Evolutionary conservation across 768 basidiomycete species (phyloP), one percentile per base, ranked within the genome.

Genomic region (Russula earlei): DNA sequence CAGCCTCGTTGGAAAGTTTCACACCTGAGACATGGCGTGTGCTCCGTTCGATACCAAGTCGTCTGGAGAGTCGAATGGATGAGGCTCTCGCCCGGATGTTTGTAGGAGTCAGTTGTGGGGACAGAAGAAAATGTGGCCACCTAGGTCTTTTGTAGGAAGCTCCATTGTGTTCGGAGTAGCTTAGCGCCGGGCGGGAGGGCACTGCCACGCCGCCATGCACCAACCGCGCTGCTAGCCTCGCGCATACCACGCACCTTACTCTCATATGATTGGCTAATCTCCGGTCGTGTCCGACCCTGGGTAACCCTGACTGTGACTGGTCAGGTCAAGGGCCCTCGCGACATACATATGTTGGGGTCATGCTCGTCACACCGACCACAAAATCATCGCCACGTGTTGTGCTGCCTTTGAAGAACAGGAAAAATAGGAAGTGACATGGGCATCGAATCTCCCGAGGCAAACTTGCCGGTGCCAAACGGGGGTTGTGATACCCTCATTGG

Each of bases 1-100:
- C 8, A 10, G 9, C 5, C n/a, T 19, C n/a, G 15, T 10, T 4
- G n/a, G 29, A 33, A 0, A n/a, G 12, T 14, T n/a, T 10, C 55
- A 11, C 2, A 56, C 55, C 42, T 56, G 55, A 24, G 55, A 56
- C 55, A 56, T 56, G 33, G 10, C 25, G 34, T 33, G 40, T 51
- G 27, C 10, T 36, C 11, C 34, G 34, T 4, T 36, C 34, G 15
- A 36, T 36, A 14, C 15, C 8, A 20, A 27, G 31, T 31, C 17
- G 40, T 42, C 14, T 20, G 19, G 12, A 19, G 3, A 5, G 25
- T 20, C 29, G 29, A 31, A 10, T 31, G 29, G 29, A 31, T 31
- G 29, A 31, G 29, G 10, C 29, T 10, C 29, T 31, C 29, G 29
- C 7, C 7, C 10, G 29, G 29, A 10, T 31, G 29, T 31, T 31